A percentile compares a stretch with the other conserved stretches of the same genome.
These are phyloP conservation scores for Rosa chinensis DNA, from an alignment of 306 rosid genomes.

Conservation along the genomic window DNA sequence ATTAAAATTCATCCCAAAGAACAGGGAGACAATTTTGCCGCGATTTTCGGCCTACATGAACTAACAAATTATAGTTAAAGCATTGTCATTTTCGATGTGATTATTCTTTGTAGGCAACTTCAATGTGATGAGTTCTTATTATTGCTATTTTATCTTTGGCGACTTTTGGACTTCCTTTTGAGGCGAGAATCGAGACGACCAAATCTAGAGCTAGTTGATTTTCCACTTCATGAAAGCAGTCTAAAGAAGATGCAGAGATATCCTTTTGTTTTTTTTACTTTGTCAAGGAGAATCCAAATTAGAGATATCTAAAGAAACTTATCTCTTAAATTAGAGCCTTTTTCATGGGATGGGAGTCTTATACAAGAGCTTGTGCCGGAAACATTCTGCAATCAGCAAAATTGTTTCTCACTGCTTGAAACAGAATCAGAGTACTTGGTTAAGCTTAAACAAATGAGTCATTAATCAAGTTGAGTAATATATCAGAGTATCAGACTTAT, in stretches of 20 bases:
- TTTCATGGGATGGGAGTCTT: neutral
- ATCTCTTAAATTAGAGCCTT: neutral
- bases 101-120: neutral
- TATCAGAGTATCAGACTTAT: neutral
- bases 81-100: neutral
- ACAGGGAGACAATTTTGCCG: neutral
- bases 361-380: neutral
- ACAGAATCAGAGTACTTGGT: neutral
- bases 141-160: neutral
- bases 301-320: neutral
- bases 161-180: conserved; percentile 17
- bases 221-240: conserved; percentile 20
- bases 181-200: neutral
- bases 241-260: neutral
- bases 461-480: neutral
- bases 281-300: no score
- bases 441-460: neutral
- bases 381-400: neutral
- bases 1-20: neutral
- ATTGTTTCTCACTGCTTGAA: neutral
- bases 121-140: neutral
- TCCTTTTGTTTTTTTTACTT: no score
- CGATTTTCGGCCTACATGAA: neutral
- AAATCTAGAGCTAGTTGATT: conserved; percentile 14
- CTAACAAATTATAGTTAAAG: neutral